Conservation (phyloP, 257 asterid species). For the Primulina huaijiensis region DNA sequence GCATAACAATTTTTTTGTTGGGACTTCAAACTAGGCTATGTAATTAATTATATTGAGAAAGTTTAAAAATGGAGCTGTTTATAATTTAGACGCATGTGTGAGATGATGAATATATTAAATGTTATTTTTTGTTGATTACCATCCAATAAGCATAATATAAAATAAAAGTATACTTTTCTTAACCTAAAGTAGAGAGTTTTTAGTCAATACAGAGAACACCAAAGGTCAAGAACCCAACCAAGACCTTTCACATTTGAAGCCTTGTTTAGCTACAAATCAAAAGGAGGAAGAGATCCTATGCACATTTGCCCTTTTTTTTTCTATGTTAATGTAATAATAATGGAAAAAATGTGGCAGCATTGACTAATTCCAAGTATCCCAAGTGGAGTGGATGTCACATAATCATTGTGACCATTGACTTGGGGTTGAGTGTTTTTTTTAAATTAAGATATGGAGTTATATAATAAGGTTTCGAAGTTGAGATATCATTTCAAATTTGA, state of each 20-base stretch:
- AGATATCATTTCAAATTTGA: too few relatives aligned
- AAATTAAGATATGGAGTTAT: too few relatives aligned
- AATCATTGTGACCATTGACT: neutral
- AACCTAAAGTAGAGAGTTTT: neutral
- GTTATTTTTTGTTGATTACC: neutral
- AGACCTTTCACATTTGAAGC: neutral
- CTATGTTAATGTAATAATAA: too few relatives aligned
- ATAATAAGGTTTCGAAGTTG: too few relatives aligned
- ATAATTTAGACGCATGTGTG: neutral
- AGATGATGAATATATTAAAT: neutral
- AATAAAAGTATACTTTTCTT: neutral
- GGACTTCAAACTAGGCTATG: neutral
- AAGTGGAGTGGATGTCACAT: constrained; percentile 1
- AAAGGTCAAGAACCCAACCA: neutral
- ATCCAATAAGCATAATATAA: neutral
- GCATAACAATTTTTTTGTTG: neutral
- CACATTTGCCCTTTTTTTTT: too few relatives aligned
- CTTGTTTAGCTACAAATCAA: neutral
- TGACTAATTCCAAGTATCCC: neutral
- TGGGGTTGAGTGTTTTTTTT: neutral
- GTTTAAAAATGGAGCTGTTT: neutral
- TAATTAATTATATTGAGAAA: too few relatives aligned
- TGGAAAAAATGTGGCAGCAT: neutral
- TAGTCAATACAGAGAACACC: neutral
- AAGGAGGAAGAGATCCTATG: neutral